These are phyloP conservation scores for Tetrahymena elliotti DNA, from an alignment of 73 alveolate genomes.

Conservation along the genomic window DNA sequence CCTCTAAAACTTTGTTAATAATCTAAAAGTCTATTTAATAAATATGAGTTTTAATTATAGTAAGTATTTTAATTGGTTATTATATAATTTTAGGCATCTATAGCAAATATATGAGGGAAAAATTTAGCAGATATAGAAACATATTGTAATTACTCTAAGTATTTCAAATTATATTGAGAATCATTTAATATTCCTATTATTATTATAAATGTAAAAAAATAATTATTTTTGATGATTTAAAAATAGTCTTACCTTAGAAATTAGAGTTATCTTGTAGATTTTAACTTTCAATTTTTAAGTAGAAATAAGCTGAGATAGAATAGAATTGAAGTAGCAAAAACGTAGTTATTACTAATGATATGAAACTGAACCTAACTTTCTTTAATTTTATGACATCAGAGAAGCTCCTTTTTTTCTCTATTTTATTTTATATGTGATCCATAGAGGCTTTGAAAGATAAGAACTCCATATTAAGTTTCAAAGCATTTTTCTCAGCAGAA, in stretches of 20 bases:
- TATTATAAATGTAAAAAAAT: background rate
- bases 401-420: background rate
- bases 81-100: background rate
- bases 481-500: background rate
- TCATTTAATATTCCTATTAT: background rate
- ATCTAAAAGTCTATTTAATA: background rate
- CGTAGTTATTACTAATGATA: background rate
- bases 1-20: background rate
- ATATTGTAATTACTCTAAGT: background rate
- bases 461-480: background rate
- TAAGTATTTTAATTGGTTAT: background rate
- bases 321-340: background rate
- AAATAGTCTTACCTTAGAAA: background rate
- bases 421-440: background rate
- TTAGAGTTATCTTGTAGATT: background rate
- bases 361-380: background rate
- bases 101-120: background rate
- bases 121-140: background rate
- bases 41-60: background rate
- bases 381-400: background rate
- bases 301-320: background rate
- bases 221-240: no score
- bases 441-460: background rate
- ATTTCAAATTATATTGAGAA: background rate
- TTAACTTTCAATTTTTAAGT: background rate